Evolutionary conservation across 1,139 yeast genomes (phyloP).

Genomic region (Yarrowia galli): DNA sequence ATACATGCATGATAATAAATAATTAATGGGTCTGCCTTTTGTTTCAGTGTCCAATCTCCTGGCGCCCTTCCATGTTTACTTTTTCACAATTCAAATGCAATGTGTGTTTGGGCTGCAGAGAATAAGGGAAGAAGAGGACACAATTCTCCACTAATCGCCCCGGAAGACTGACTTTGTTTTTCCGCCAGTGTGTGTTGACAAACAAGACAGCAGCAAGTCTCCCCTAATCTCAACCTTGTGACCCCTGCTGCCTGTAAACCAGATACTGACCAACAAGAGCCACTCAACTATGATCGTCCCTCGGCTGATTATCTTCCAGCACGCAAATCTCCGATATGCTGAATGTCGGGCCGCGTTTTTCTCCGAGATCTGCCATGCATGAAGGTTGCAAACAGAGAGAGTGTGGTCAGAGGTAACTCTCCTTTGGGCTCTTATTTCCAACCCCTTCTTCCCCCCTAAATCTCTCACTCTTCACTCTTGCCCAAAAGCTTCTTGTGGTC

Average conservation of each 20-base stretch:
- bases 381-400: conserved; percentile 1
- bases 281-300: background rate
- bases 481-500: conserved; percentile 18
- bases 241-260: too few species aligned
- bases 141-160: conserved; percentile 5
- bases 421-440: background rate
- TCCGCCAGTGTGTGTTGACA: too few species aligned
- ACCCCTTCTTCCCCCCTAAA: background rate
- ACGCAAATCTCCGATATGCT: conserved; percentile 14
- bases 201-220: too few species aligned
- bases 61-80: conserved; percentile 21
- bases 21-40: conserved; percentile 14
- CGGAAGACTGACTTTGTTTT: background rate
- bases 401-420: conserved; percentile 11
- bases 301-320: conserved; percentile 1
- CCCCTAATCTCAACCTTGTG: too few species aligned
- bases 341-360: background rate
- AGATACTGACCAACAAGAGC: too few species aligned
- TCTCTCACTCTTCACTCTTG: conserved; percentile 5
- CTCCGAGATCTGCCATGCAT: conserved; percentile 31
- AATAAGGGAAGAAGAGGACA: background rate
- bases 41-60: conserved; percentile 13
- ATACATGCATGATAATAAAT: conserved; percentile 33
- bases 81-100: conserved; percentile 32
- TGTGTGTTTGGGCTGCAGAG: conserved; percentile 33